A percentile compares a stretch with the other conserved stretches of the same genome.
phyloP scores from a whole-genome alignment of 2,329 filamentous ascomycete genomes.

The Penicillium brasilianum region DNA sequence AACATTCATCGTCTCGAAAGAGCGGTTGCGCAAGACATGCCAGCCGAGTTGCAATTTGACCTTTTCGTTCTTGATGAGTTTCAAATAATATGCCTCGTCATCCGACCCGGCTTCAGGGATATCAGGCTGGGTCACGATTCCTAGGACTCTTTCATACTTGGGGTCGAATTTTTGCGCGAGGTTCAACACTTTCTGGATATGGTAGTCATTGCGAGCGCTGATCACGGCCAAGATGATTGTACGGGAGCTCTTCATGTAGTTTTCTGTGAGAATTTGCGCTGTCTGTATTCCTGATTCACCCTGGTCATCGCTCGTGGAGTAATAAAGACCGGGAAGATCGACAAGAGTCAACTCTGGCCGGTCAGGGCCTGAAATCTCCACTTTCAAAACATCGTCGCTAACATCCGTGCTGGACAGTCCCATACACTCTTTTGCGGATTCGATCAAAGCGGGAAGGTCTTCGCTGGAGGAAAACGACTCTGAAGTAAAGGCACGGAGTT shows the following conservation, averaged over 20 bases:
- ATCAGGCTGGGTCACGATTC: constrained; percentile 57
- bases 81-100: constrained; percentile 42
- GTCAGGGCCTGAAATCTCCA: constrained; percentile 64
- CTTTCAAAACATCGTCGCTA: constrained; percentile 59
- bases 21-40: constrained; percentile 55
- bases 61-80: constrained; percentile 51
- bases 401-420: constrained; percentile 44
- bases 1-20: constrained; percentile 42
- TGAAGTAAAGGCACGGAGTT: constrained; percentile 13
- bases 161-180: constrained; percentile 42
- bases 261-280: constrained; percentile 47
- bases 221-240: constrained; percentile 56
- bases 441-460: constrained; percentile 55
- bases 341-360: constrained; percentile 66
- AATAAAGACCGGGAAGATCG: constrained; percentile 65
- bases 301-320: constrained; percentile 51
- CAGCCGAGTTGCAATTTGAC: constrained; percentile 54
- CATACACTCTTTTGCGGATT: constrained; percentile 58
- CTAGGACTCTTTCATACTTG: constrained; percentile 44
- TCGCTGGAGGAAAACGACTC: constrained; percentile 25
- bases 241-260: constrained; percentile 33
- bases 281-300: constrained; percentile 61
- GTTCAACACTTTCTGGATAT: constrained; percentile 49
- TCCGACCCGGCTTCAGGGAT: constrained; percentile 43
- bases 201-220: constrained; percentile 50